Base-by-base conservation (phyloP, 768 basidiomycete genomes). In the Russula lepida region DNA sequence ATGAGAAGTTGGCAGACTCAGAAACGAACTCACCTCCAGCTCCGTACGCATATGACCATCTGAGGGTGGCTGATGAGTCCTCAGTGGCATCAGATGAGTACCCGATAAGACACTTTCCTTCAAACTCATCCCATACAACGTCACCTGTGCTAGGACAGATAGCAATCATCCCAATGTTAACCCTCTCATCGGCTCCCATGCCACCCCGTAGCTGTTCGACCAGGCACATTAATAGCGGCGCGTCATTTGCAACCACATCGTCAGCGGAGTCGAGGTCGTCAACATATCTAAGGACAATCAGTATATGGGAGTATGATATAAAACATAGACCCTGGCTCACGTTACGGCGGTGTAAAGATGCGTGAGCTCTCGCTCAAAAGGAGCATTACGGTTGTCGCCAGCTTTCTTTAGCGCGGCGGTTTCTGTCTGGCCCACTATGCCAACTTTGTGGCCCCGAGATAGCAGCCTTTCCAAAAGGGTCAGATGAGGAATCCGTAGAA, bases 81-180 rank as follows among this genome's bases (percentile, higher is more conserved):
- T 65, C 52, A 57, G 5, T 49, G 51, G 39, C 30, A 21, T 56
- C 47, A 32, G 37, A 37, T 15, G 51, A n/a, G 54, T 32, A 21
- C 13, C 32, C 35, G 49, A 43, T 33, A 33, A 56, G 35, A 44
- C 43, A 54, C 68, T 55, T 68, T 86, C 90, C 93, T 56, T 88
- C 79, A 68, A 95, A 95, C 58, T 90, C 84, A 68, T 99, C 95
- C 84, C 92, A 98, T 2, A 92, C 75, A 3, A 99, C 88, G 65
- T 97, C 95, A 1, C 95, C 95, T 0, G 93, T 97, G 50, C 85
- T 85, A 0, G 94, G 91, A 59, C 84, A 84, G 17, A 97, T 84
- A 17, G 83, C 81, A 35, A 98, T 78, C 72, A 98, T 77, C 8
- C 86, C 86, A 43, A 98, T 78, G 33, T 58, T 60, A 2, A 79